phyloP scores from a whole-genome alignment of 352 stramenopile species.

The Phytophthora meadii region DNA sequence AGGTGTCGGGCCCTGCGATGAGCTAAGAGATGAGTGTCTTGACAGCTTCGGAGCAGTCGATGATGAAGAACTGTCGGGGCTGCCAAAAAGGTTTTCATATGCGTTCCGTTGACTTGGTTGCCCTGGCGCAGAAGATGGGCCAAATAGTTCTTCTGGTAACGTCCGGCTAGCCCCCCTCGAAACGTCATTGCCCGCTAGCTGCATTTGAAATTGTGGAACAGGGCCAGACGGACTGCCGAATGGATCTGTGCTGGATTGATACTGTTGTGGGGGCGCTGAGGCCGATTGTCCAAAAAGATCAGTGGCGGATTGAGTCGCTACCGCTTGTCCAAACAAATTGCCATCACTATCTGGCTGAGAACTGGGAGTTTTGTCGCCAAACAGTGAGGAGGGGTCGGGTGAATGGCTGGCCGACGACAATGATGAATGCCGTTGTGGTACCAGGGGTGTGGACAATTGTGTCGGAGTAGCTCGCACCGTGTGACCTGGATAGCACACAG shows the following conservation, averaged over 20 bases:
- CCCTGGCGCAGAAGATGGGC: constrained; percentile 36
- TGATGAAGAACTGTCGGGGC: constrained; percentile 20
- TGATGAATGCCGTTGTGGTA: constrained; percentile 45
- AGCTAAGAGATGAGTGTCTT: constrained; percentile 51
- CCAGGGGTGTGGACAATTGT: constrained; percentile 67
- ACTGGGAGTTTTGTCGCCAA: constrained; percentile 2
- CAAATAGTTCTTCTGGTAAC: constrained; percentile 49
- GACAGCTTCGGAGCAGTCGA: constrained; percentile 24
- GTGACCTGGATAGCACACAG: constrained; percentile 31
- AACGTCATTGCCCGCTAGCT: constrained; percentile 19
- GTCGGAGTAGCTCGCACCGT: constrained; percentile 53
- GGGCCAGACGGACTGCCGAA: constrained; percentile 35
- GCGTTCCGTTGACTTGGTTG: constrained; percentile 38
- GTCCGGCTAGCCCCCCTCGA: constrained; percentile 30
- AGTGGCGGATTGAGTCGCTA: constrained; percentile 6
- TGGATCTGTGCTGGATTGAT: constrained; percentile 37
- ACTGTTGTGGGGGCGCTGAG: constrained; percentile 10
- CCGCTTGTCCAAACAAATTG: constrained; percentile 34
- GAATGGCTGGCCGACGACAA: constrained; percentile 20
- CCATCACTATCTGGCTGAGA: constrained; percentile 5
- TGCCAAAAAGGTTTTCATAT: constrained; percentile 60
- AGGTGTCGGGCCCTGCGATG: constrained; percentile 48
- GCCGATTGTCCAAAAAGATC: constrained; percentile 27
- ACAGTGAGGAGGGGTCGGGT: constrained; percentile 24
- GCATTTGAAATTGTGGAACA: constrained; percentile 42